Evolutionary conservation across 2,329 filamentous ascomycete genomes (phyloP), one percentile per base, ranked within the genome.

Genomic region (Proliferodiscus dingleyae): DNA sequence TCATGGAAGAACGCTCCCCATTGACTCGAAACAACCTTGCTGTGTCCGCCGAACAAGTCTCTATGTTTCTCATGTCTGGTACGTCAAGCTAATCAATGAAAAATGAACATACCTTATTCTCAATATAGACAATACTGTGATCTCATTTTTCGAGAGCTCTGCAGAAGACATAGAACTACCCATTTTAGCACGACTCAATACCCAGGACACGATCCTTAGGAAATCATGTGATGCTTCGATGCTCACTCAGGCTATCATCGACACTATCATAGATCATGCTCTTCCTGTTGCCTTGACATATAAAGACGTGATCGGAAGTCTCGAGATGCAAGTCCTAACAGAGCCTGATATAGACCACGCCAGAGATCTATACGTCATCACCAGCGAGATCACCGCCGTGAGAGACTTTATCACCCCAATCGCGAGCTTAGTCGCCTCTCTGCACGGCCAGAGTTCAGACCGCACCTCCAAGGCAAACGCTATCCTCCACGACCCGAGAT

Each of bases 91-190:
- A 7, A 28, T 10, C 16, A n/a, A 26, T 18, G 28, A 10, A 21
- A 4, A 15, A 21, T 19, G 16, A n/a, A 32, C n/a, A 33, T 23
- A 30, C 28, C 32, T 21, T 8, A 19, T 52, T 33, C 10, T 15
- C 28, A 19, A 22, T n/a, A 4, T 24, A 62, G 89, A 96, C 66
- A 96, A 96, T 61, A 91, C 85, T 0, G 84, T 95, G 47, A 90
- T 95, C n/a, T 91, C 87, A 8, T 96, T 96, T 67, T 96, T 96
- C 57, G 90, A 97, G 67, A 80, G 85, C 32, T 95, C 89, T 0
- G 91, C 89, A 2, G 80, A 83, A 29, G 90, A 95, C 55, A 79
- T 96, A 2, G 89, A 96, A 66, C 72, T 73, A 3, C 90, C 91
- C 0, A 95, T 97, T 30, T 71, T 95, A 23, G 76, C 78, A 24